phyloP scores from a whole-genome alignment of 345 rosid species.

The Iberis pinnata region DNA sequence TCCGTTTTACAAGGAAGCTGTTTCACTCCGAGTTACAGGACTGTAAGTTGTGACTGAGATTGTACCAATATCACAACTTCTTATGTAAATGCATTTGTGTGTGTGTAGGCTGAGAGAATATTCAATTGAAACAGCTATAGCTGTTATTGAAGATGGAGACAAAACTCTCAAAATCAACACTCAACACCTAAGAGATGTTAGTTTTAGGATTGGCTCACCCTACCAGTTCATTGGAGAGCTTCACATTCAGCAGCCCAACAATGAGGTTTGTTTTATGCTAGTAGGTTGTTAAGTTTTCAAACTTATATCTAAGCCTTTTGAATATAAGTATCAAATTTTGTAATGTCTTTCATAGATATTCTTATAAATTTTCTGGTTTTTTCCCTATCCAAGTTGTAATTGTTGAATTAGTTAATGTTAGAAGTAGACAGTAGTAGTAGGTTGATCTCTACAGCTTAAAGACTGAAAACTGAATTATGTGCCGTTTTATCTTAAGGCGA shows the following conservation, averaged over 20 bases:
- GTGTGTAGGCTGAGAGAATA: conserved; percentile 49
- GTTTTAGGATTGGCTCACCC: conserved; percentile 53
- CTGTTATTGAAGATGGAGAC: conserved; percentile 48
- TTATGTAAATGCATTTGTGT: background rate
- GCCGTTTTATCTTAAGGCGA: conserved; percentile 37
- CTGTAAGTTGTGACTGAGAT: conserved; percentile 33
- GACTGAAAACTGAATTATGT: background rate
- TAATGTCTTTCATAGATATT: too few relatives aligned
- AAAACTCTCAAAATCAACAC: conserved; percentile 49
- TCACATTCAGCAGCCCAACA: conserved; percentile 38
- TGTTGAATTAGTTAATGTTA: background rate
- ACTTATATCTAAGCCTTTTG: background rate
- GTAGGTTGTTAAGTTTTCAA: background rate
- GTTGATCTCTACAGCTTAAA: background rate
- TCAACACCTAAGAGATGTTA: conserved; percentile 61
- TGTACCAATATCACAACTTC: too few relatives aligned
- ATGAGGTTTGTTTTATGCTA: conserved; percentile 42
- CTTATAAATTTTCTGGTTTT: too few relatives aligned
- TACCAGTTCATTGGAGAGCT: conserved; percentile 89
- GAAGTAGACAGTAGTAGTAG: background rate
- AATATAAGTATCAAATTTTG: too few relatives aligned
- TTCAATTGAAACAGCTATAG: conserved; percentile 47
- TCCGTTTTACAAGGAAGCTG: conserved; percentile 45
- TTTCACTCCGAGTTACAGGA: conserved; percentile 64
- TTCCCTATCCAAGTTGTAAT: background rate